These are phyloP conservation scores for Exserohilum turcica DNA, from an alignment of 2,329 filamentous ascomycete species.

Conservation along the genomic window DNA sequence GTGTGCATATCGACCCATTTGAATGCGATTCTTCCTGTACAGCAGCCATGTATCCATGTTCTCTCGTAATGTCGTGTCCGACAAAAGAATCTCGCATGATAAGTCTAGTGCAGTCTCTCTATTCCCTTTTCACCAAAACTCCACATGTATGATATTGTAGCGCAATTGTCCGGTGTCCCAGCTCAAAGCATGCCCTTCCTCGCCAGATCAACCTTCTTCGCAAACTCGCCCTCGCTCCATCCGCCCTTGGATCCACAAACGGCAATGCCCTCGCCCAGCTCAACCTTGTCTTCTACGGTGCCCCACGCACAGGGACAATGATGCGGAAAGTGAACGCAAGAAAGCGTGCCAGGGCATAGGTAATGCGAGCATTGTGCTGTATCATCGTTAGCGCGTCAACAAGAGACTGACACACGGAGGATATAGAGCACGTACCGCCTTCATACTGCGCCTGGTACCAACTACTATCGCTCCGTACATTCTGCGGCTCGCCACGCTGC, in stretches of 20 bases:
- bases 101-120: background rate
- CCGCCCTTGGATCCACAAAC: slow-evolving; percentile 78
- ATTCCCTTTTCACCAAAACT: background rate
- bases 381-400: background rate
- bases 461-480: slow-evolving; percentile 80
- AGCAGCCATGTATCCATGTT: background rate
- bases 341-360: slow-evolving; percentile 89
- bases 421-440: slow-evolving; percentile 57
- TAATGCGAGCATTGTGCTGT: slow-evolving; percentile 88
- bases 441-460: slow-evolving; percentile 78
- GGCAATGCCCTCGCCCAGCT: slow-evolving; percentile 74
- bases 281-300: slow-evolving; percentile 66
- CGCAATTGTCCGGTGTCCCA: too few relatives aligned
- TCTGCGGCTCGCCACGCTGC: slow-evolving; percentile 66
- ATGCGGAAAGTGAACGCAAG: slow-evolving; percentile 94
- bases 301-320: slow-evolving; percentile 91
- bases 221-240: slow-evolving; percentile 72
- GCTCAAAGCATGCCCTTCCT: slow-evolving; percentile 73
- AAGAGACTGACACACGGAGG: background rate
- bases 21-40: too few relatives aligned
- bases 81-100: too few relatives aligned
- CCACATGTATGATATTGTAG: too few relatives aligned
- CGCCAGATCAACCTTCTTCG: slow-evolving; percentile 77
- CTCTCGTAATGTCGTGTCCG: too few relatives aligned
- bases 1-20: too few relatives aligned